Conservation (phyloP, 2,329 filamentous ascomycete genomes). For the Xenoacremonium recifei region DNA sequence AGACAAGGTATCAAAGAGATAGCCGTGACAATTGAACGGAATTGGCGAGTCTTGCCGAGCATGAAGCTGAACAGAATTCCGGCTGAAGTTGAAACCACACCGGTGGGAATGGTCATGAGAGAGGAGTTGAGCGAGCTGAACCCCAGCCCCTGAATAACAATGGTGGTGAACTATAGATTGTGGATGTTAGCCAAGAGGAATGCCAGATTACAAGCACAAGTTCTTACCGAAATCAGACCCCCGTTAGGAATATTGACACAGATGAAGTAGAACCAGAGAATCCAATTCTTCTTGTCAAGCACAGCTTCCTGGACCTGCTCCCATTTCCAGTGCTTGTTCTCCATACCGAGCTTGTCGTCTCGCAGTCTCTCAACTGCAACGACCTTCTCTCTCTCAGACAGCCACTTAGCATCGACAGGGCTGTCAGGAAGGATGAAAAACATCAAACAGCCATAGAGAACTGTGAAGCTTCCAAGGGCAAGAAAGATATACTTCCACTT, state of each 20-base stretch:
- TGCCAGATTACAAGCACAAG: constrained; percentile 13
- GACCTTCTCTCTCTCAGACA: constrained; percentile 2
- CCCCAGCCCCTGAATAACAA: constrained; percentile 12
- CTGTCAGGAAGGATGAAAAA: constrained; percentile 3
- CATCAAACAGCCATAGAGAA: constrained; percentile 3
- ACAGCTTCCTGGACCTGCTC: constrained; percentile 48
- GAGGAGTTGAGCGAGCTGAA: constrained; percentile 6
- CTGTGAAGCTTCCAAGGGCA: constrained; percentile 11
- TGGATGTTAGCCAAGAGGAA: constrained; percentile 12
- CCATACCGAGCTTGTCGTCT: constrained; percentile 17
- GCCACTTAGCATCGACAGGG: constrained; percentile 4
- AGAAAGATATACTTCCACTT: constrained; percentile 16
- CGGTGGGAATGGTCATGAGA: constrained; percentile 9
- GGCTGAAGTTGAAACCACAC: constrained; percentile 4
- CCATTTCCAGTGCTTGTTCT: constrained; percentile 41
- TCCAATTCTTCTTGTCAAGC: constrained; percentile 52
- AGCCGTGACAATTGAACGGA: not conserved
- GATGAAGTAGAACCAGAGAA: constrained; percentile 48
- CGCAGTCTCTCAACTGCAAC: constrained; percentile 1
- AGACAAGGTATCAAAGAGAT: constrained; percentile 1
- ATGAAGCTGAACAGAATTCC: constrained; percentile 1
- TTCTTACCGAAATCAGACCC: constrained; percentile 29
- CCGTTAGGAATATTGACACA: constrained; percentile 55
- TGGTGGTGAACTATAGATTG: not conserved
- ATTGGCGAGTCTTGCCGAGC: constrained; percentile 1